Evolutionary conservation across 192 early-diverging fungal species (phyloP), one percentile per base, ranked within the genome.

Genomic region (Mortierella hygrophila): DNA sequence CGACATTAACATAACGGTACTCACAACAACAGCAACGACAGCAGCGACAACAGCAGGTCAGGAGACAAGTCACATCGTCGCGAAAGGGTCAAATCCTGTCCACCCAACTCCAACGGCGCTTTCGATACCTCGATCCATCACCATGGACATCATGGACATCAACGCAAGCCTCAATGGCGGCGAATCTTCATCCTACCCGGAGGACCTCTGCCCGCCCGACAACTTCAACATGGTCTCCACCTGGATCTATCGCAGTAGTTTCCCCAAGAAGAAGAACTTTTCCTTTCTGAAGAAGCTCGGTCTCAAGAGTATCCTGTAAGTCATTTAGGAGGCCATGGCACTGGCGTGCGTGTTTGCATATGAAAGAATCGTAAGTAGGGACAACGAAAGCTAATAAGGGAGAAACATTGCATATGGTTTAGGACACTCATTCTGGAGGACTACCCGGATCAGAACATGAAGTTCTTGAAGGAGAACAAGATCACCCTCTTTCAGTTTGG

Each of bases 181-280:
- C 35, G 92, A 93, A 47, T 81, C 81, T 0, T 68, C 77, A 4
- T 70, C 87, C 1, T 93, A 89, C 70, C 91, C 92, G n/a, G 91
- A 92, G 80, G 91, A 93, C 10, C 71, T 98, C 26, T 94, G 97
- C 68, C 98, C 98, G 15, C 97, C 97, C 1, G 93, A 96, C 72
- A 99, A 99, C 92, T 98, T 99, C 88, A 95, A 94, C 73, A 98
- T 99, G 97, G 98, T 99, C 29, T 94, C 95, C 44, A 94, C 94
- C 10, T 95, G 95, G 74, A 94, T 99, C n/a, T 99, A 99, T 85
- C 92, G 98, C 70, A 96, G 95, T 63, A 97, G 96, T 38, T 97
- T 96, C 88, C 98, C 98, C 2, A 97, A 96, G 70, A 96, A 96
- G 78, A 97, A 97, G 77, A 95, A 97, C 82, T 97, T 95, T 91